These are phyloP conservation scores for Xylariaceae sp. DNA, from an alignment of 2,329 filamentous ascomycete genomes.

Conservation along the genomic window DNA sequence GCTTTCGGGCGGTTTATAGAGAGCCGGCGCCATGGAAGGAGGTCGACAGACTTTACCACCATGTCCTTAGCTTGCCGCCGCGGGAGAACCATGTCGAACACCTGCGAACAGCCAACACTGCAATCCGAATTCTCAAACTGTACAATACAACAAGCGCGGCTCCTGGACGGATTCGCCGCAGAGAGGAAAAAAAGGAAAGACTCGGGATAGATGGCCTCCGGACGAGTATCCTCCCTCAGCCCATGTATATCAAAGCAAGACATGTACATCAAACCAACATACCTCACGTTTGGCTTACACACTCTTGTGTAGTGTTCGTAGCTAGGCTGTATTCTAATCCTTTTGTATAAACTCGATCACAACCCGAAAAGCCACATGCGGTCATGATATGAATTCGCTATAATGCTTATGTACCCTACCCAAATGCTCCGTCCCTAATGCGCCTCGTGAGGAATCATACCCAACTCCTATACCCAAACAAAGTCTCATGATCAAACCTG, in stretches of 20 bases:
- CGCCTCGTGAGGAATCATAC: too few relatives aligned
- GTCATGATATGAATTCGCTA: too few relatives aligned
- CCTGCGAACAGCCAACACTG: too few relatives aligned
- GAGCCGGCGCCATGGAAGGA: neutral
- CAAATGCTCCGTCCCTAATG: neutral
- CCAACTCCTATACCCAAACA: neutral
- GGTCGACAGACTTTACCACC: too few relatives aligned
- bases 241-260: slow-evolving; percentile 15
- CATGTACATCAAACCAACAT: neutral
- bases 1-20: slow-evolving; percentile 49
- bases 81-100: too few relatives aligned
- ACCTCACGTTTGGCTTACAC: neutral
- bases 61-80: too few relatives aligned
- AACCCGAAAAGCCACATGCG: too few relatives aligned
- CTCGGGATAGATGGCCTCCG: neutral
- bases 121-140: too few relatives aligned
- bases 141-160: neutral
- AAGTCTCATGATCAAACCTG: slow-evolving; percentile 10
- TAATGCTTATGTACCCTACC: neutral
- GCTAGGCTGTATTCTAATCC: too few relatives aligned
- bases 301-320: too few relatives aligned
- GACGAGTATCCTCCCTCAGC: neutral
- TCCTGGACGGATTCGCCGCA: neutral
- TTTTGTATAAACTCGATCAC: too few relatives aligned
- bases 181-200: neutral